These are phyloP conservation scores for Linanthus parryae DNA, from an alignment of 148 eudicot genomes.

Conservation along the genomic window DNA sequence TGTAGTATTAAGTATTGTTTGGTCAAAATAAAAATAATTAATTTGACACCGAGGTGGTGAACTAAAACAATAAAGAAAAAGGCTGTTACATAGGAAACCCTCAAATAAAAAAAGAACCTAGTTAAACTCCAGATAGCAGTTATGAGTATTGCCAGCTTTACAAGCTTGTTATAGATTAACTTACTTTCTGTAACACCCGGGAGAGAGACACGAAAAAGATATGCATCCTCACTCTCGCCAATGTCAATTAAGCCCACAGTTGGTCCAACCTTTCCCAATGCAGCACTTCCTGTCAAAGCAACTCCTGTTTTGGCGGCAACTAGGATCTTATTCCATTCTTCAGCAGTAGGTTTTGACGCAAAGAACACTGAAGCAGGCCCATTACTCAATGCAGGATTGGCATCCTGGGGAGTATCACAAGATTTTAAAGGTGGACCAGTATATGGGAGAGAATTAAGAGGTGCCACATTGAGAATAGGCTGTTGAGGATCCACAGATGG, in stretches of 20 bases:
- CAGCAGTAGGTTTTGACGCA: slow-evolving; percentile 32
- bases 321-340: slow-evolving; percentile 33
- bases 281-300: slow-evolving; percentile 56
- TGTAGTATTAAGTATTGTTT: too few relatives aligned
- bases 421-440: slow-evolving; percentile 17
- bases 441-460: slow-evolving; percentile 33
- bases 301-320: slow-evolving; percentile 38
- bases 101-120: background rate
- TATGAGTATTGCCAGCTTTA: background rate
- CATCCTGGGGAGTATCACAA: background rate
- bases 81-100: too few relatives aligned
- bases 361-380: slow-evolving; percentile 48
- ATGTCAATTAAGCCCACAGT: slow-evolving; percentile 48
- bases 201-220: slow-evolving; percentile 59
- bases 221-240: slow-evolving; percentile 43
- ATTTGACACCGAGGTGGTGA: too few relatives aligned
- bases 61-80: too few relatives aligned
- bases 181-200: slow-evolving; percentile 60
- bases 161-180: too few relatives aligned
- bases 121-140: background rate
- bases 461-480: slow-evolving; percentile 20
- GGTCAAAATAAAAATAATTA: too few relatives aligned
- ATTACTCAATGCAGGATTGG: slow-evolving; percentile 1
- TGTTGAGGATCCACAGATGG: slow-evolving; percentile 20
- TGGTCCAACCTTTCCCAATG: slow-evolving; percentile 46